phyloP scores from a whole-genome alignment of 305 asterid species.

The Solanum hybrid region DNA sequence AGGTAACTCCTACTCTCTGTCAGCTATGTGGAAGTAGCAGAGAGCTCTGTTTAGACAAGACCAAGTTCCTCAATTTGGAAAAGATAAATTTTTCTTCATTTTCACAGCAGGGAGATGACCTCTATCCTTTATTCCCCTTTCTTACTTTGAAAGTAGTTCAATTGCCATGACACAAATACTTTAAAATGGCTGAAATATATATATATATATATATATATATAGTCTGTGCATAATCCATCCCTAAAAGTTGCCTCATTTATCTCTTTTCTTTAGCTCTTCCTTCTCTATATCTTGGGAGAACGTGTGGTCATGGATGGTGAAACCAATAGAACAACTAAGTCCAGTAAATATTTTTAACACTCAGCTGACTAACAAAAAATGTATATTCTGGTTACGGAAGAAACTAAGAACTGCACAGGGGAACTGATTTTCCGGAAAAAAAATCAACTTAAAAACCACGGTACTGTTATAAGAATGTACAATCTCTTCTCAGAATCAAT shows the following conservation, averaged over 20 bases:
- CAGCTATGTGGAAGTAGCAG: neutral
- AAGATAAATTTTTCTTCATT: neutral
- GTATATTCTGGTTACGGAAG: neutral
- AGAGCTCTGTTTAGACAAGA: neutral
- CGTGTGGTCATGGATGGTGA: neutral
- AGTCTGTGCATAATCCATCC: neutral
- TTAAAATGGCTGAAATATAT: neutral
- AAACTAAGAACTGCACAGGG: neutral
- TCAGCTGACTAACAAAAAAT: neutral
- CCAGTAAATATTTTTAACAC: neutral
- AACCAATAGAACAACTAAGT: neutral
- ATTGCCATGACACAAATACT: neutral
- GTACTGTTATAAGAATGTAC: neutral
- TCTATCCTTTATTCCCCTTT: neutral
- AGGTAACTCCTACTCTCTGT: neutral
- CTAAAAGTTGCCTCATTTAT: neutral
- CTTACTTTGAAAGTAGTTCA: neutral
- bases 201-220: too few species aligned
- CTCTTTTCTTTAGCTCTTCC: neutral
- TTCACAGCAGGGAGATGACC: neutral
- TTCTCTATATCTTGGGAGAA: neutral
- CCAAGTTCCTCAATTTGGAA: neutral
- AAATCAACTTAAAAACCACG: neutral
- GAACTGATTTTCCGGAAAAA: neutral
- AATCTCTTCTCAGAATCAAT: neutral